Conservation (phyloP, 2,329 filamentous ascomycete genomes). For the Stagonosporopsis cucurbitacearum region DNA sequence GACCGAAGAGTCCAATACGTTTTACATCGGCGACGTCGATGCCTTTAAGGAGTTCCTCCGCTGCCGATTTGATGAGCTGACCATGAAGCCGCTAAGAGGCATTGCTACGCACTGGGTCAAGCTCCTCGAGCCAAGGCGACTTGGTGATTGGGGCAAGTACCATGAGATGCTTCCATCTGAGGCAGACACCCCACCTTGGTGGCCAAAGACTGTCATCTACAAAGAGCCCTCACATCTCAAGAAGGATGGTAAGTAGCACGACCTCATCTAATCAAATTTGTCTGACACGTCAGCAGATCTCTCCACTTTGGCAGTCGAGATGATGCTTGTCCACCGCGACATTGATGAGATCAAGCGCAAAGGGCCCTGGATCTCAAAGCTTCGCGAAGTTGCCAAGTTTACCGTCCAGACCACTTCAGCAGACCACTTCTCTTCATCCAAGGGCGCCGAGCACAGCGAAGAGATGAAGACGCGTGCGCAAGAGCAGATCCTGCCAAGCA, state of each 20-base stretch:
- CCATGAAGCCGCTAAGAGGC: conserved; percentile 40
- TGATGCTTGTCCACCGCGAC: conserved; percentile 40
- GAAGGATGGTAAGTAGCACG: conserved; percentile 28
- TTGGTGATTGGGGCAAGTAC: conserved; percentile 35
- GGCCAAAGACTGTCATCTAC: conserved; percentile 38
- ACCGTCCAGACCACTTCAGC: conserved; percentile 28
- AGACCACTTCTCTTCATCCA: conserved; percentile 39
- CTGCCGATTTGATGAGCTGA: conserved; percentile 38
- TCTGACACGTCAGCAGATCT: conserved; percentile 31
- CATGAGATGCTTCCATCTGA: conserved; percentile 27
- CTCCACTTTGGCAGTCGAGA: conserved; percentile 33
- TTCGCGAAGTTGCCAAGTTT: conserved; percentile 30
- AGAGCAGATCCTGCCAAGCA: conserved; percentile 32
- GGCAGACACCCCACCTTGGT: conserved; percentile 36
- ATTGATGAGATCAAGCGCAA: conserved; percentile 34
- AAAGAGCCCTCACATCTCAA: conserved; percentile 44
- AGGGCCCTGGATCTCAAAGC: conserved; percentile 33
- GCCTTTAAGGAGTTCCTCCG: conserved; percentile 32
- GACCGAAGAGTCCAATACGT: conserved; percentile 20
- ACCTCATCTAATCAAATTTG: not conserved
- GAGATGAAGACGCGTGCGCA: conserved; percentile 38
- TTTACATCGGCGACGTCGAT: conserved; percentile 37
- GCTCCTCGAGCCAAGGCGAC: conserved; percentile 35
- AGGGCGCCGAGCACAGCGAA: conserved; percentile 29
- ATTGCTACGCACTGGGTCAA: conserved; percentile 45